Base-by-base conservation (phyloP, 257 asterid genomes). In the Avicennia marina region DNA sequence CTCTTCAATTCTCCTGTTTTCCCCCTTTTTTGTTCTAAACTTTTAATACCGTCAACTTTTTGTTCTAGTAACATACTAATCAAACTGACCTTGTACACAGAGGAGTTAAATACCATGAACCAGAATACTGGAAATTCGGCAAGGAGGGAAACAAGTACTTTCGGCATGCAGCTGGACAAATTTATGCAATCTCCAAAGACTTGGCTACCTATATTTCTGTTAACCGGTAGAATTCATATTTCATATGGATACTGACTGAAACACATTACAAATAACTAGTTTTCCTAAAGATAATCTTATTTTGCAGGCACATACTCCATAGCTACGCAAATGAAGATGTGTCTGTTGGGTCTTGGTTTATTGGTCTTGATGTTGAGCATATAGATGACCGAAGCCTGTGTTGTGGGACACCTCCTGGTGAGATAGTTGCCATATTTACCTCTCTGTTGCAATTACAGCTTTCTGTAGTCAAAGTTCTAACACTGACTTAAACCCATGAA, bases 111-210 rank as follows among this genome's bases (percentile, higher is more conserved):
- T 85, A 85, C 75, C 84, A 82, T 20, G 95, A 82, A 60, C 95
- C 95, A 19, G 90, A 85, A 51, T 62, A 78, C 72, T 85, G 88
- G 84, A 85, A 85, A 73, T 85, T 84, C 44, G 90, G 90, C 0
- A 86, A 82, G 66, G 86, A 78, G 38, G 85, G 93, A 52, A 86
- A 82, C 65, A 86, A 86, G 72, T 86, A 86, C 42, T 86, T 86
- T 62, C 72, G 93, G 73, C 93, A 82, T 66, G 93, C 95, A 59
- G 82, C 93, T 1, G 95, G 89, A 53, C 91, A 85, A 67, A 72
- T 85, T 62, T 85, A 82, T 62, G 86, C 82, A 12, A 75, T 82
- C 71, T 82, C 91, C 46, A 80, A 82, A 58, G 89, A 80, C 54
- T 66, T 86, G 85, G 89, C 85, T 1, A 72, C 81, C 25, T 80